A percentile compares a stretch with the other conserved stretches of the same genome.
These are phyloP conservation scores for Collybia mongolica DNA, from an alignment of 768 basidiomycete genomes.

Conservation along the genomic window DNA sequence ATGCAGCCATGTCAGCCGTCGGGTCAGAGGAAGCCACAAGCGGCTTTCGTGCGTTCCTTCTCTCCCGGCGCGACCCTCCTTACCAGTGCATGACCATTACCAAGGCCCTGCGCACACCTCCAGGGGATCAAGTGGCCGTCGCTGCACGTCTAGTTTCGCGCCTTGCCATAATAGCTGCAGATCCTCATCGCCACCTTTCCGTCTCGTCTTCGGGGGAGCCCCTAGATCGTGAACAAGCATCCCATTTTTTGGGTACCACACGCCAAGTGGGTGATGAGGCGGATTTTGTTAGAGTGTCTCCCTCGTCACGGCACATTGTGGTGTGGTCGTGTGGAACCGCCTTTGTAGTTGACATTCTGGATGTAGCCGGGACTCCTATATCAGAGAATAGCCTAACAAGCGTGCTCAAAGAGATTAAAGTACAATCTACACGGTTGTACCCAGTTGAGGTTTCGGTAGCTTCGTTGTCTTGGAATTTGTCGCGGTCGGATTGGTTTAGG, in stretches of 20 bases:
- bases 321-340: not conserved
- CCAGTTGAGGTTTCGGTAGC: not conserved
- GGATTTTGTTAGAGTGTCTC: not conserved
- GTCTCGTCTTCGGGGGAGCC: not conserved
- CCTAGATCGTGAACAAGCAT: not conserved
- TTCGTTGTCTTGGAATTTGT: constrained; percentile 2
- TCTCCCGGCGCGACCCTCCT: not conserved
- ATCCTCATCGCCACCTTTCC: not conserved
- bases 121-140: not conserved
- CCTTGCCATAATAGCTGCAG: not conserved
- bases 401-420: not conserved
- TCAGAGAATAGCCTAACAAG: not conserved
- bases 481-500: not conserved
- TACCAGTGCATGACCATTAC: not conserved
- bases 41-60: constrained; percentile 1
- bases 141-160: not conserved
- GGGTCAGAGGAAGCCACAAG: not conserved
- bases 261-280: not conserved
- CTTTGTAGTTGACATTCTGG: not conserved
- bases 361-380: not conserved
- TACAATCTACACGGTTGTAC: not conserved
- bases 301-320: not conserved
- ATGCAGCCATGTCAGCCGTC: not conserved
- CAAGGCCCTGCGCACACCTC: not conserved
- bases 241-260: not conserved